Percentiles rank a stretch among this genome's conserved stretches.
These are phyloP conservation scores for Erythrobasidium yunnanense DNA, from an alignment of 768 basidiomycete genomes.

Conservation along the genomic window DNA sequence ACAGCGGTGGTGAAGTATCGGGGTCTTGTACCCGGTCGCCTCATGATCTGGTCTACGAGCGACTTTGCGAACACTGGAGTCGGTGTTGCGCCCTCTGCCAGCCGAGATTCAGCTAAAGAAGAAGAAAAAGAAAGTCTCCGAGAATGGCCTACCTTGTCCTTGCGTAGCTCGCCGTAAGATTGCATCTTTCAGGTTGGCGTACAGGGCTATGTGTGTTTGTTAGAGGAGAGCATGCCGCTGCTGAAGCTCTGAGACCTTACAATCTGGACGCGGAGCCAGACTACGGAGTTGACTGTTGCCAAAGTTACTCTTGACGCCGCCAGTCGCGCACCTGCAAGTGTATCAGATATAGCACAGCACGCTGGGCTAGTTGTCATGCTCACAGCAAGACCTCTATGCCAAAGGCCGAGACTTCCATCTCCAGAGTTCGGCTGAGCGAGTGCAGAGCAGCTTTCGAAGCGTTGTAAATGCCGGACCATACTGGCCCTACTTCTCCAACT, in stretches of 20 bases:
- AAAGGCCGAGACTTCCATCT: constrained; percentile 15
- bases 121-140: background rate
- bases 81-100: background rate
- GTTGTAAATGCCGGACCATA: constrained; percentile 4
- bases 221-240: background rate
- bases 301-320: constrained; percentile 11
- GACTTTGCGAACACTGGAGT: constrained; percentile 7
- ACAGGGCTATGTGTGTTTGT: background rate
- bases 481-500: constrained; percentile 1
- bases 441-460: constrained; percentile 15
- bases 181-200: background rate
- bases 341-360: background rate
- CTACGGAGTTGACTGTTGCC: constrained; percentile 3
- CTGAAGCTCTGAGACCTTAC: background rate
- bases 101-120: background rate
- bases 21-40: background rate
- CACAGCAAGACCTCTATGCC: constrained; percentile 7
- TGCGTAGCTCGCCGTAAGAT: background rate
- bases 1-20: background rate
- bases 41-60: background rate
- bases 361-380: background rate
- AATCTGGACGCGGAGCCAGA: background rate
- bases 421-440: constrained; percentile 3
- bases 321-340: background rate
- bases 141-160: background rate